These are phyloP conservation scores for Lyophyllum atratum DNA, from an alignment of 768 basidiomycete genomes.

Conservation along the genomic window DNA sequence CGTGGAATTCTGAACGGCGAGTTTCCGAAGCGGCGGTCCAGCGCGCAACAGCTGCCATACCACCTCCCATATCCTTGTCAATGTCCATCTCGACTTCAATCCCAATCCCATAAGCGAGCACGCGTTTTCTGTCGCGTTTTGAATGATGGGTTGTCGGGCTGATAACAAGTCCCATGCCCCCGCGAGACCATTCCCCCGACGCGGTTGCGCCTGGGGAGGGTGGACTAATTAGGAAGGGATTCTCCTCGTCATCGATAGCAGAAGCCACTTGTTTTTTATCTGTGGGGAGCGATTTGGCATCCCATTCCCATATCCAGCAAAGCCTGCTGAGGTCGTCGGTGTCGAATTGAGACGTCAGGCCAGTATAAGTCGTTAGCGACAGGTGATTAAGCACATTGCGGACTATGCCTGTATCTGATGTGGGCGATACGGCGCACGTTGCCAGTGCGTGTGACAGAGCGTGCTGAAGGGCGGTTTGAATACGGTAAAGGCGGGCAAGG, in stretches of 20 bases:
- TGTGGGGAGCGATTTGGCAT: conserved; percentile 45
- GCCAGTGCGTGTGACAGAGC: conserved; percentile 86
- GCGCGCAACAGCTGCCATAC: conserved; percentile 88
- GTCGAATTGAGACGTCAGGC: conserved; percentile 63
- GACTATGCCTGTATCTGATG: conserved; percentile 72
- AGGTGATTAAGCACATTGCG: conserved; percentile 80
- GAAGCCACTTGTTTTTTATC: conserved; percentile 1
- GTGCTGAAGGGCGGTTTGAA: conserved; percentile 75
- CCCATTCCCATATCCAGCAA: conserved; percentile 93
- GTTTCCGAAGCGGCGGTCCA: conserved; percentile 76
- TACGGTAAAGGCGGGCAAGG: conserved; percentile 59
- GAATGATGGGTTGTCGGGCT: conserved; percentile 73
- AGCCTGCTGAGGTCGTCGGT: conserved; percentile 72
- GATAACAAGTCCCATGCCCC: conserved; percentile 78
- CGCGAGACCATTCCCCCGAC: conserved; percentile 73
- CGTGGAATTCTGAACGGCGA: conserved; percentile 57
- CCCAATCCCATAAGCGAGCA: conserved; percentile 82
- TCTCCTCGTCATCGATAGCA: conserved; percentile 54
- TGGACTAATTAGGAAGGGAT: conserved; percentile 63
- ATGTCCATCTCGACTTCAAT: conserved; percentile 87
- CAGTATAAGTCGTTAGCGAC: conserved; percentile 68
- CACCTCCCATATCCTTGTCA: conserved; percentile 75
- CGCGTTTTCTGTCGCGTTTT: conserved; percentile 63
- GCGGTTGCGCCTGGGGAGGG: conserved; percentile 28
- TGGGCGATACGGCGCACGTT: conserved; percentile 77